Evolutionary conservation across 352 stramenopile species (phyloP), one percentile per base, ranked within the genome.

Genomic region (Globisporangium paroecandrum): DNA sequence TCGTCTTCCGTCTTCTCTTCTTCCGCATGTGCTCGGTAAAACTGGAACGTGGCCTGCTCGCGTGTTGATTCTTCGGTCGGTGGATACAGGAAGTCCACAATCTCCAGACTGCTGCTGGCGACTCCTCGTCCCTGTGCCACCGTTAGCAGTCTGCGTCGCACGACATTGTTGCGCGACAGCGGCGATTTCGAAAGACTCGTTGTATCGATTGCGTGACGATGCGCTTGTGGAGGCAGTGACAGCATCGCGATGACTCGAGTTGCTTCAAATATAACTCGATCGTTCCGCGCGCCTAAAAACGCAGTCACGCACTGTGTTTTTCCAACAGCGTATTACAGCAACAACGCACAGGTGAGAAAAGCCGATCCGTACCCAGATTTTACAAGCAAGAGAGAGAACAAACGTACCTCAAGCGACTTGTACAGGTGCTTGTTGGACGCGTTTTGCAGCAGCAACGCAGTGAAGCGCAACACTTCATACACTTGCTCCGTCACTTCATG

Each of bases 341-440:
- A 54, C 18, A 68, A 13, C 8, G 32, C 55, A 41, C 56, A 22
- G 25, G 24, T 62, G 34, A 49, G 36, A 43, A 36, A 25, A 6
- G 24, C 57, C 24, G 41, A 25, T 49, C 10, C 18, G 18, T n/a
- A 13, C 13, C 9, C 25, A 62, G 34, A 27, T 20, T 25, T 20
- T 25, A 63, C 9, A 9, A 68, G 51, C 46, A 29, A 20, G 38
- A 18, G 10, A 49, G 9, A 58, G 29, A 59, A 9, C 15, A 55
- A 46, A 6, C 74, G 12, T 58, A 86, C 70, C 66, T 93, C 82
- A 15, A 78, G 62, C 4, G 83, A 90, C 64, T 77, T 75, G 66
- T 89, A 96, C 27, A 84, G 63, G 29, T 88, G 81, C 68, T 96
- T 96, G 70, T 93, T 91, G 6, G 78, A 76, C 1, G 89, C 76